These are phyloP conservation scores for Phyllosticta citrichinensis DNA, from an alignment of 2,329 filamentous ascomycete genomes.

Conservation along the genomic window DNA sequence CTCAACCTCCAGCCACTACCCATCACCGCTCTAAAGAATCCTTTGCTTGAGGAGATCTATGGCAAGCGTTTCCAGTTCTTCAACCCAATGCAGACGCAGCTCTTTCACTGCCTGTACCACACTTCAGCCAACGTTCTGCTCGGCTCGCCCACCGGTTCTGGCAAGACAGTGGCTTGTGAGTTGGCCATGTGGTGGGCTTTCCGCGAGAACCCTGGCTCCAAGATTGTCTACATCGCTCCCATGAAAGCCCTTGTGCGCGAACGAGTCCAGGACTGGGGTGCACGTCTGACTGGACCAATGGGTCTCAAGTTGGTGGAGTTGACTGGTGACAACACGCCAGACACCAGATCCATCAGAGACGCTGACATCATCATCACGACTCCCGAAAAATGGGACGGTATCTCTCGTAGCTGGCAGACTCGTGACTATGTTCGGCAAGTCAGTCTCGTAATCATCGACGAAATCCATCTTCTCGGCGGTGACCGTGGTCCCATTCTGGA, in stretches of 20 bases:
- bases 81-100: conserved; percentile 98
- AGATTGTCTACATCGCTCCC: conserved; percentile 96
- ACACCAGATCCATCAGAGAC: conserved; percentile 88
- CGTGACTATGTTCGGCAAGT: conserved; percentile 93
- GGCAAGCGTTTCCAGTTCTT: conserved; percentile 85
- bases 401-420: conserved; percentile 96
- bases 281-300: conserved; percentile 69
- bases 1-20: conserved; percentile 85
- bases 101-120: conserved; percentile 94
- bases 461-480: conserved; percentile 93
- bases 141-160: conserved; percentile 91
- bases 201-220: conserved; percentile 83
- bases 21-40: conserved; percentile 78
- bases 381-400: conserved; percentile 99
- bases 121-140: conserved; percentile 85
- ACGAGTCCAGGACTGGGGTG: conserved; percentile 89
- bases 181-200: conserved; percentile 99
- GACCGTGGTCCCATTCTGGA: conserved; percentile 96
- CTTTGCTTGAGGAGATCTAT: conserved; percentile 79
- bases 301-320: conserved; percentile 87
- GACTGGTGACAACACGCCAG: conserved; percentile 95
- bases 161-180: conserved; percentile 93
- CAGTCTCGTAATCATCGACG: conserved; percentile 93
- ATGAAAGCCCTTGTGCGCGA: conserved; percentile 99
- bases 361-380: conserved; percentile 98